A percentile compares a stretch with the other conserved stretches of the same genome.
Evolutionary conservation across 1,284 basidiomycete genomes (phyloP).

Genomic region (Irpex sp.): DNA sequence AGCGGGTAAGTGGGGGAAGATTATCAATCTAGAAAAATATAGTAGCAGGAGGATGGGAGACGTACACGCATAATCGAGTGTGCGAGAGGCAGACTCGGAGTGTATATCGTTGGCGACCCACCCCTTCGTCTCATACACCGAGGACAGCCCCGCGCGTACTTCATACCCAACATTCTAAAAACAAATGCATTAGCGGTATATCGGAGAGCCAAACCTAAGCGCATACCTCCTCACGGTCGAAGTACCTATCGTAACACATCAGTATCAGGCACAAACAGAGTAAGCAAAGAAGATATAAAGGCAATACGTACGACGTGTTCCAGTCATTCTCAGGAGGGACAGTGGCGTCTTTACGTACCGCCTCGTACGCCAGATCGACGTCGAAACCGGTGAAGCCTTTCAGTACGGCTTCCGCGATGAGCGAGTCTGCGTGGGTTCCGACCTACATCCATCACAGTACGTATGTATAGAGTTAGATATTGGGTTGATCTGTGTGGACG

Average conservation of each 20-base stretch:
- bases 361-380: conserved; percentile 63
- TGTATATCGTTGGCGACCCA: conserved; percentile 82
- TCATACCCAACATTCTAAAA: conserved; percentile 74
- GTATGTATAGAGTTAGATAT: too few relatives aligned
- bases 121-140: conserved; percentile 63
- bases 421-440: conserved; percentile 76
- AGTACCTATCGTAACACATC: conserved; percentile 42
- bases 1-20: too few relatives aligned
- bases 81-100: conserved; percentile 75
- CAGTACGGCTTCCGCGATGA: conserved; percentile 74
- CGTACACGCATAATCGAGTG: conserved; percentile 76
- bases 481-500: too few relatives aligned
- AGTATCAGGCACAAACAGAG: too few relatives aligned
- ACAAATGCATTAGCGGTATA: too few relatives aligned
- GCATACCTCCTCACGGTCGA: conserved; percentile 67
- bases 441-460: conserved; percentile 39
- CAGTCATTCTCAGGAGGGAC: conserved; percentile 63
- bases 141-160: conserved; percentile 74
- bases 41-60: conserved; percentile 4
- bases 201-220: background rate
- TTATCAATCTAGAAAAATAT: too few relatives aligned
- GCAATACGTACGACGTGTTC: conserved; percentile 42
- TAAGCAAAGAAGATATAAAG: background rate
- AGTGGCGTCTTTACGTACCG: conserved; percentile 73
- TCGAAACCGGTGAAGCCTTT: conserved; percentile 68